Percentiles rank a stretch among this genome's conserved stretches.
Evolutionary conservation across 176 grass and related monocot species (phyloP).

Genomic region (Musa beccarii): DNA sequence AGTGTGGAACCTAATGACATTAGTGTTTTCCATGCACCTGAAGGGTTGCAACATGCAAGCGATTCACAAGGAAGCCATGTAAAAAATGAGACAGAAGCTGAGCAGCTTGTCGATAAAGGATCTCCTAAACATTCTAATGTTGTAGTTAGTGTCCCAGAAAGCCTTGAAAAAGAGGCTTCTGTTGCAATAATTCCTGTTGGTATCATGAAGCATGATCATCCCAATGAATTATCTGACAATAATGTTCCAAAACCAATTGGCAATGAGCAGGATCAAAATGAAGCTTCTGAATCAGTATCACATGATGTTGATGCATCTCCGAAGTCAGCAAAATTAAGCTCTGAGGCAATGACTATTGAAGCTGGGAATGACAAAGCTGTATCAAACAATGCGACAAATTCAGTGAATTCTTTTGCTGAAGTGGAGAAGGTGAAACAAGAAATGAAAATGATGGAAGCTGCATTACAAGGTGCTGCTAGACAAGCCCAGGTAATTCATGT

Average conservation of each 20-base stretch:
- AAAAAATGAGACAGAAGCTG: constrained; percentile 19
- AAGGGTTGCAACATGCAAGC: constrained; percentile 27
- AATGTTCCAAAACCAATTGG: constrained; percentile 26
- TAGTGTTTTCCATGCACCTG: constrained; percentile 23
- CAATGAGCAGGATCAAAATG: constrained; percentile 23
- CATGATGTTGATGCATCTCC: constrained; percentile 25
- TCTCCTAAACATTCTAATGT: constrained; percentile 25
- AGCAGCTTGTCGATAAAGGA: constrained; percentile 27
- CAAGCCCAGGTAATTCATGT: constrained; percentile 73
- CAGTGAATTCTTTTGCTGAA: constrained; percentile 34
- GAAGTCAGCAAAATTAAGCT: constrained; percentile 24
- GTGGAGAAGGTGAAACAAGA: constrained; percentile 75
- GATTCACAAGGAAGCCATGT: constrained; percentile 30
- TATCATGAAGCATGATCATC: constrained; percentile 26
- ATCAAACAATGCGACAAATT: constrained; percentile 29
- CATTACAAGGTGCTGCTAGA: constrained; percentile 97
- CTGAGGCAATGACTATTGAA: constrained; percentile 25
- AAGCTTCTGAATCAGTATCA: constrained; percentile 20
- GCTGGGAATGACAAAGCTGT: constrained; percentile 33
- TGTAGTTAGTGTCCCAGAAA: constrained; percentile 26
- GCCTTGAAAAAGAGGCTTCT: constrained; percentile 24
- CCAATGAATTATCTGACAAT: constrained; percentile 14
- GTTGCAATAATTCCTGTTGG: constrained; percentile 5
- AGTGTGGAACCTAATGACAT: constrained; percentile 21
- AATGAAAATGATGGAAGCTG: constrained; percentile 99